phyloP scores from a whole-genome alignment of 768 basidiomycete genomes.

The Ramaria rubella region DNA sequence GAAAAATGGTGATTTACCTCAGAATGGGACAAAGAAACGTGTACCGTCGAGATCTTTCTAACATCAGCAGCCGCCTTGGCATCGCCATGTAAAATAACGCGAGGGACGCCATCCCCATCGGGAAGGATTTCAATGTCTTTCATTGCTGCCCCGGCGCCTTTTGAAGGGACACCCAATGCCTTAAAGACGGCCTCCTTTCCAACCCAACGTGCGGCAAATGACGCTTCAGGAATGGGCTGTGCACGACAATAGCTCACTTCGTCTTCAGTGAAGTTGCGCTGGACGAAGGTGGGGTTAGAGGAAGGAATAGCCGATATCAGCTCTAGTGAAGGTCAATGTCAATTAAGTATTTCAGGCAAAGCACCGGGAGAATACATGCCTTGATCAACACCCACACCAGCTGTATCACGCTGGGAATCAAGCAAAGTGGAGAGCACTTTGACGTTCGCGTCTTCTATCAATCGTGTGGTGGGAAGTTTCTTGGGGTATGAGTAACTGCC shows the following conservation, averaged over 20 bases:
- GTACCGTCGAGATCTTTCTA: conserved; percentile 67
- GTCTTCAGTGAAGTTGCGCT: conserved; percentile 87
- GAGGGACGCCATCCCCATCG: conserved; percentile 70
- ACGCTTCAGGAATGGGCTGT: conserved; percentile 83
- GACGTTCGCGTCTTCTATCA: conserved; percentile 59
- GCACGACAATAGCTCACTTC: conserved; percentile 81
- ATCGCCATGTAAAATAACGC: conserved; percentile 70
- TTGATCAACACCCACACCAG: conserved; percentile 87
- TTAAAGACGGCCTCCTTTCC: conserved; percentile 99
- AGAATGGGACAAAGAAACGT: conserved; percentile 89
- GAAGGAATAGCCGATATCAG: conserved; percentile 90
- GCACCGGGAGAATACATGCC: conserved; percentile 39
- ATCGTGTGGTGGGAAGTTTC: conserved; percentile 47
- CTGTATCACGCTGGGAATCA: conserved; percentile 37
- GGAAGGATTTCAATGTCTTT: conserved; percentile 95
- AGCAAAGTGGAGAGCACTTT: conserved; percentile 54
- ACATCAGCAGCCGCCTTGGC: conserved; percentile 65
- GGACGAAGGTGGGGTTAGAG: conserved; percentile 77
- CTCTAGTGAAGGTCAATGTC: conserved; percentile 41
- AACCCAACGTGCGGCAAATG: conserved; percentile 94
- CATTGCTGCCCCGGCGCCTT: conserved; percentile 92
- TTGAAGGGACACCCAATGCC: conserved; percentile 80
- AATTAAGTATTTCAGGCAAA: conserved; percentile 9
- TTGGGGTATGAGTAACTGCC: conserved; percentile 78
- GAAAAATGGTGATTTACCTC: conserved; percentile 50